These are phyloP conservation scores for Xylariaceae sp. DNA, from an alignment of 2,329 filamentous ascomycete genomes.

Conservation along the genomic window DNA sequence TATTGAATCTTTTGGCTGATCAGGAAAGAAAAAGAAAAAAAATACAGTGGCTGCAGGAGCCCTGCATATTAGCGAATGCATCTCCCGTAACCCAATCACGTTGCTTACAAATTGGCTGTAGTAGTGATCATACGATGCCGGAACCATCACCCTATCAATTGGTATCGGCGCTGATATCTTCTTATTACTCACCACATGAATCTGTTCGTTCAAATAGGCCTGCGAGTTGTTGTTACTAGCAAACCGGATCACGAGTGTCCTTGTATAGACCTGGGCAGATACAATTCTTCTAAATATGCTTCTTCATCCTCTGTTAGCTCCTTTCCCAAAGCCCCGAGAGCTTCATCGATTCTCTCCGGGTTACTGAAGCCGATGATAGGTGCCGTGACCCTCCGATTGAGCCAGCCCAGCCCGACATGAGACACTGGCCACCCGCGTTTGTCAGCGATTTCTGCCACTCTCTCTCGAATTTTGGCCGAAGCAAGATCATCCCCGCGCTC, in stretches of 20 bases:
- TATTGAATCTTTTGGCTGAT: too few relatives aligned
- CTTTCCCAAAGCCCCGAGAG: slow-evolving; percentile 4
- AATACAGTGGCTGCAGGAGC: too few relatives aligned
- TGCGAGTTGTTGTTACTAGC: too few relatives aligned
- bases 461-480: slow-evolving; percentile 1
- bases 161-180: too few relatives aligned
- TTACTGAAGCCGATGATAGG: slow-evolving; percentile 11
- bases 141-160: too few relatives aligned
- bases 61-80: too few relatives aligned
- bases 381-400: not conserved
- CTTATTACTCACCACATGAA: too few relatives aligned
- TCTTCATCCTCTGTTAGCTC: slow-evolving; percentile 10
- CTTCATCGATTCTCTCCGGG: slow-evolving; percentile 12
- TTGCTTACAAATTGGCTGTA: too few relatives aligned
- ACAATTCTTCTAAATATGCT: slow-evolving; percentile 12
- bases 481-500: not conserved
- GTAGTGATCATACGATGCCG: too few relatives aligned
- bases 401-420: slow-evolving; percentile 12
- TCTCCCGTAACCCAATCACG: too few relatives aligned
- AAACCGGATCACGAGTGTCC: slow-evolving; percentile 10
- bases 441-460: slow-evolving; percentile 1
- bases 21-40: too few relatives aligned
- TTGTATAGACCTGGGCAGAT: slow-evolving; percentile 6
- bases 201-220: too few relatives aligned
- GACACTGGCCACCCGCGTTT: slow-evolving; percentile 9